These are phyloP conservation scores for Calcarisporium arbuscula DNA, from an alignment of 2,329 filamentous ascomycete species.

Conservation along the genomic window DNA sequence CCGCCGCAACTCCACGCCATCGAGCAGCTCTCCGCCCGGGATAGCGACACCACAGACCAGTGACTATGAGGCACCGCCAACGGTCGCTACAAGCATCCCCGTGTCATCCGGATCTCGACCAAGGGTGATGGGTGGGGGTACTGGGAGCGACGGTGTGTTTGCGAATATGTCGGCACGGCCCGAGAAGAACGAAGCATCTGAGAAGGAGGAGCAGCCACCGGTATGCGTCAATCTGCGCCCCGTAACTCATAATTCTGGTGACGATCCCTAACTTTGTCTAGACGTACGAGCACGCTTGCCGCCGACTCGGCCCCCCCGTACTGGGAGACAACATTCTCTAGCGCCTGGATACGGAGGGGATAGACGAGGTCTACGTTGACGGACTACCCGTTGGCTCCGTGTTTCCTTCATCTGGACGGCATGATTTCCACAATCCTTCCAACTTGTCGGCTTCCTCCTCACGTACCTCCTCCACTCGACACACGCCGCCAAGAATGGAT, in stretches of 20 bases:
- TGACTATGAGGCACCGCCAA: constrained; percentile 11
- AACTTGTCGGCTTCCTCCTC: constrained; percentile 92
- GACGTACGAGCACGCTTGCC: constrained; percentile 97
- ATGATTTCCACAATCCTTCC: constrained; percentile 97
- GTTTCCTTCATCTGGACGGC: constrained; percentile 88
- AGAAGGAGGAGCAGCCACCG: constrained; percentile 84
- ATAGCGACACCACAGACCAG: constrained; percentile 9
- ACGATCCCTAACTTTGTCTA: constrained; percentile 37
- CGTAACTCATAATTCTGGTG: not conserved
- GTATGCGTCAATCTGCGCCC: constrained; percentile 48
- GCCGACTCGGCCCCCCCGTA: constrained; percentile 94
- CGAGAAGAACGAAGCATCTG: constrained; percentile 63
- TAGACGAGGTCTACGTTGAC: constrained; percentile 94
- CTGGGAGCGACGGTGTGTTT: constrained; percentile 91
- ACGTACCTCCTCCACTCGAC: constrained; percentile 97
- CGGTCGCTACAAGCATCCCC: constrained; percentile 15
- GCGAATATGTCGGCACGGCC: constrained; percentile 91
- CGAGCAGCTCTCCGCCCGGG: constrained; percentile 6
- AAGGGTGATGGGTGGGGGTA: constrained; percentile 60
- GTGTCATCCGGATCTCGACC: constrained; percentile 35
- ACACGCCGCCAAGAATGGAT: constrained; percentile 96
- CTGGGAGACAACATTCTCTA: constrained; percentile 97
- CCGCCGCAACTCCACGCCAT: constrained; percentile 48
- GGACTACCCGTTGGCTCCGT: constrained; percentile 86
- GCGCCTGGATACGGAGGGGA: constrained; percentile 83